Evolutionary conservation across 2,329 filamentous ascomycete genomes (phyloP).

Genomic region (Cyclaneusma minus): DNA sequence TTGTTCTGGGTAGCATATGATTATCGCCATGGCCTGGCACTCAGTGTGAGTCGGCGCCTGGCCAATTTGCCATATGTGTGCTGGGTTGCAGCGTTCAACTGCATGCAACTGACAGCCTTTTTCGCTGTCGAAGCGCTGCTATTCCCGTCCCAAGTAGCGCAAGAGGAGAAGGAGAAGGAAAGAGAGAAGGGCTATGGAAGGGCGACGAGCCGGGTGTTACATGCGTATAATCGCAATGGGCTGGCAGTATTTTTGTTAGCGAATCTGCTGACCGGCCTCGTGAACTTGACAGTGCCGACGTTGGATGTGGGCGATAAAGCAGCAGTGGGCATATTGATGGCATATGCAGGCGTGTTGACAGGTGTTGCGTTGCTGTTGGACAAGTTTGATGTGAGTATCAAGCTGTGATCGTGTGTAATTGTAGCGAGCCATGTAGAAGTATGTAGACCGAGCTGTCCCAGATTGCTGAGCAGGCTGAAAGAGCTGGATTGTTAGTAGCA

Average conservation of each 20-base stretch:
- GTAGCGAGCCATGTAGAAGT: too few relatives aligned
- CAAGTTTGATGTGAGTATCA: constrained; percentile 50
- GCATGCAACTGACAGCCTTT: constrained; percentile 64
- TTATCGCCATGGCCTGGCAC: constrained; percentile 52
- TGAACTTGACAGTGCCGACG: constrained; percentile 79
- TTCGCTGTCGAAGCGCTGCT: constrained; percentile 62
- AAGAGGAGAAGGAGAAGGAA: constrained; percentile 28
- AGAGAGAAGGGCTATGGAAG: constrained; percentile 49
- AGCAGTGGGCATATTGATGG: constrained; percentile 61
- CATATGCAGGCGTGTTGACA: constrained; percentile 55
- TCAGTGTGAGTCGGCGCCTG: constrained; percentile 71
- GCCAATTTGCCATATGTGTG: constrained; percentile 89
- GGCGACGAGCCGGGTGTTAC: constrained; percentile 68
- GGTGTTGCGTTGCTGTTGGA: constrained; percentile 53
- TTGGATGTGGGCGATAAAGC: constrained; percentile 48
- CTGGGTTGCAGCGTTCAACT: constrained; percentile 89
- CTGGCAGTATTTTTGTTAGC: constrained; percentile 73
- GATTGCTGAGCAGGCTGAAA: too few relatives aligned
- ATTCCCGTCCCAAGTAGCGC: constrained; percentile 58
- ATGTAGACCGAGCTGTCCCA: too few relatives aligned
- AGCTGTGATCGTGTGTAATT: constrained; percentile 32
- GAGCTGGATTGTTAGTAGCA: too few relatives aligned
- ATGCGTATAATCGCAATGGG: constrained; percentile 79
- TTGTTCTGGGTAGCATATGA: constrained; percentile 57
- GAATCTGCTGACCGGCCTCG: constrained; percentile 75